phyloP scores from a whole-genome alignment of 2,329 filamentous ascomycete genomes.

The Stagonosporopsis vannaccii region DNA sequence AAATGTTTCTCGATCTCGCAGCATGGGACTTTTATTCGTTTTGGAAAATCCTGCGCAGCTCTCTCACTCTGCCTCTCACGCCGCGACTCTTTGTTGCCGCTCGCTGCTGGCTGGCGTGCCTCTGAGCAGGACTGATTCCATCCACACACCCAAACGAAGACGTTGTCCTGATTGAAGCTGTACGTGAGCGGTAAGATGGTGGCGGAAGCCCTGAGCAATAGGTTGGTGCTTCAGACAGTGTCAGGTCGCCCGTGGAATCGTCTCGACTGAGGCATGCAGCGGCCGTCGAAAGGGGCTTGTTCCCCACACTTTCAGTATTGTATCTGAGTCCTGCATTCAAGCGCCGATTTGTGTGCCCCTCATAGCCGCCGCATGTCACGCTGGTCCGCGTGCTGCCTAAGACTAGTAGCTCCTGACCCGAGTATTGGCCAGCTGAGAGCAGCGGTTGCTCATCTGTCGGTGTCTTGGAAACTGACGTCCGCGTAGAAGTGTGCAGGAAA shows the following conservation, averaged over 20 bases:
- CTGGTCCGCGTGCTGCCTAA: slow-evolving; percentile 22
- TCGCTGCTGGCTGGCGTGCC: slow-evolving; percentile 37
- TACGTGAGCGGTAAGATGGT: slow-evolving; percentile 44
- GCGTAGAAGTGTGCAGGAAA: slow-evolving; percentile 7
- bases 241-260: slow-evolving; percentile 42
- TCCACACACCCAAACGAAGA: slow-evolving; percentile 49
- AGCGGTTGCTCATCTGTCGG: slow-evolving; percentile 4
- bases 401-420: slow-evolving; percentile 8
- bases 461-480: slow-evolving; percentile 15
- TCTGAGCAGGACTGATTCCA: slow-evolving; percentile 38
- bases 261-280: slow-evolving; percentile 28
- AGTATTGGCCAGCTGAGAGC: slow-evolving; percentile 3
- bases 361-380: slow-evolving; percentile 20
- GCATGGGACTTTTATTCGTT: slow-evolving; percentile 1
- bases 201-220: slow-evolving; percentile 43
- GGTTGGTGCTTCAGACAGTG: slow-evolving; percentile 44
- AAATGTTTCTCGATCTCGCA: neutral
- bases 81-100: slow-evolving; percentile 27
- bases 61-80: slow-evolving; percentile 38
- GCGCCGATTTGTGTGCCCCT: slow-evolving; percentile 26
- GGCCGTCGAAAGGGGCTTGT: slow-evolving; percentile 24
- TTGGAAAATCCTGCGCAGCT: slow-evolving; percentile 25
- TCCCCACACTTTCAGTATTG: slow-evolving; percentile 16
- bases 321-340: slow-evolving; percentile 24
- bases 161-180: slow-evolving; percentile 39